A percentile compares a stretch with the other conserved stretches of the same genome.
These are phyloP conservation scores for Lizonia empirigonia DNA, from an alignment of 2,329 filamentous ascomycete species.

Conservation along the genomic window DNA sequence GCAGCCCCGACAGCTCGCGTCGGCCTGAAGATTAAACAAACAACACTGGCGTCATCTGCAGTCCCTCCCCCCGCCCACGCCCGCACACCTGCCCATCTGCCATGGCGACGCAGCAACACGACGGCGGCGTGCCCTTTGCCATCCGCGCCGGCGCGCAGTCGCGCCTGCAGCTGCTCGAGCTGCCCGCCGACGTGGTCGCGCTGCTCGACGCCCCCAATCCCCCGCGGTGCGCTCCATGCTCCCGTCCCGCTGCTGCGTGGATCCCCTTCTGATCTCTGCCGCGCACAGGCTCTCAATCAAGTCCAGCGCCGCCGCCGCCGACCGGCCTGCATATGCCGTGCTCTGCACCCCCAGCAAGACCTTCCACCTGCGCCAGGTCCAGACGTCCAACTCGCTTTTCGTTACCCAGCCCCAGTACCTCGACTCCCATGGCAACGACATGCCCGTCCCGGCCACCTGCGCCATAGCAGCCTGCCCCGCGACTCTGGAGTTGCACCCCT, in stretches of 20 bases:
- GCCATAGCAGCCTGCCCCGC: constrained; percentile 53
- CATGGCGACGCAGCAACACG: constrained; percentile 54
- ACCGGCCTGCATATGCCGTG: constrained; percentile 57
- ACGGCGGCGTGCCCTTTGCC: constrained; percentile 51
- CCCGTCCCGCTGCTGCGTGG: constrained; percentile 22
- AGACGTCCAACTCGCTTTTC: constrained; percentile 68
- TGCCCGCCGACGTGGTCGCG: constrained; percentile 62
- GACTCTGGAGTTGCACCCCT: constrained; percentile 51
- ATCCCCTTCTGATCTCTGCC: constrained; percentile 30
- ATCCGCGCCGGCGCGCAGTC: constrained; percentile 56
- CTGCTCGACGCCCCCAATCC: constrained; percentile 57
- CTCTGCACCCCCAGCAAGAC: constrained; percentile 64
- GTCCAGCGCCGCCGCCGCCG: constrained; percentile 33
- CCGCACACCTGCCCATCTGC: neutral
- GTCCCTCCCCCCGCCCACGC: constrained; percentile 7
- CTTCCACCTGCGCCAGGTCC: constrained; percentile 67
- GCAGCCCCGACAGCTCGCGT: constrained; percentile 4
- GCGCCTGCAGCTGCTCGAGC: constrained; percentile 65
- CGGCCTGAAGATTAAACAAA: constrained; percentile 10
- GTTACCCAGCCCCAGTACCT: constrained; percentile 54
- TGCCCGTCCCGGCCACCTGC: constrained; percentile 42
- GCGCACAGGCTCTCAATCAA: constrained; percentile 45
- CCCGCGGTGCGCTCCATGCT: constrained; percentile 47
- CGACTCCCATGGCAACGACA: constrained; percentile 44
- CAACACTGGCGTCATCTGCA: neutral